These are phyloP conservation scores for Epichloe elymi DNA, from an alignment of 2,329 filamentous ascomycete genomes.

Conservation along the genomic window DNA sequence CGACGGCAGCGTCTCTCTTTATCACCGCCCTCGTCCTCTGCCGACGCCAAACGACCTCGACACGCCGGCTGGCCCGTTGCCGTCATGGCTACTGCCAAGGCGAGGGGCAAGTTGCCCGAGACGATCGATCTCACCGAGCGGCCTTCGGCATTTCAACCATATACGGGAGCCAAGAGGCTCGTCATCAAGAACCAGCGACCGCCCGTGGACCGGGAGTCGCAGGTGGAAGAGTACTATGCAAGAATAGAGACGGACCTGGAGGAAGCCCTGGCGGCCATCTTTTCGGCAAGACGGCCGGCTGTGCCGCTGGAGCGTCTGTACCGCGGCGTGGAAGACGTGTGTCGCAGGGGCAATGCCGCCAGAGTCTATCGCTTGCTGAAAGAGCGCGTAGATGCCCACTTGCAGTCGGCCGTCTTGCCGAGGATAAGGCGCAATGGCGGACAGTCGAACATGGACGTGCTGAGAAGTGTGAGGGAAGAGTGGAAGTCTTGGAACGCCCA, in stretches of 20 bases:
- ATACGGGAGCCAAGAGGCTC: conserved; percentile 68
- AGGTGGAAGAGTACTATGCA: conserved; percentile 66
- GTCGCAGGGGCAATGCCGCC: conserved; percentile 60
- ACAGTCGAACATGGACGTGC: conserved; percentile 45
- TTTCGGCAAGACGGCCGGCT: conserved; percentile 48
- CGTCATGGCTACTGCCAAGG: conserved; percentile 23
- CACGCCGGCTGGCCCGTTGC: conserved; percentile 12
- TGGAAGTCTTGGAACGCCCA: conserved; percentile 75
- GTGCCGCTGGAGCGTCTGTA: conserved; percentile 82
- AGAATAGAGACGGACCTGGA: conserved; percentile 64
- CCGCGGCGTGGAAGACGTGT: conserved; percentile 81
- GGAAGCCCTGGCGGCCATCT: conserved; percentile 59
- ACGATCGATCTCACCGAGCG: conserved; percentile 21
- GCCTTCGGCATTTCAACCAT: conserved; percentile 49
- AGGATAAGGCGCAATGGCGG: conserved; percentile 37
- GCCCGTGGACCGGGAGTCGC: conserved; percentile 38
- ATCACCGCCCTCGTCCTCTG: conserved; percentile 14
- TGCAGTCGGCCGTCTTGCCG: conserved; percentile 47
- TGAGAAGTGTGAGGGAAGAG: conserved; percentile 39
- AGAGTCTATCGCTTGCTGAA: conserved; percentile 55
- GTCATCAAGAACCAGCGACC: conserved; percentile 85
- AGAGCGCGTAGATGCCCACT: conserved; percentile 51
- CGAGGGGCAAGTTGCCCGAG: conserved; percentile 27
- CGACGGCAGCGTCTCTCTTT: conserved; percentile 25
- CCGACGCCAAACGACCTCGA: conserved; percentile 19